phyloP scores from a whole-genome alignment of 495 filamentous ascomycete genomes.

The Glarea lozoyensis region DNA sequence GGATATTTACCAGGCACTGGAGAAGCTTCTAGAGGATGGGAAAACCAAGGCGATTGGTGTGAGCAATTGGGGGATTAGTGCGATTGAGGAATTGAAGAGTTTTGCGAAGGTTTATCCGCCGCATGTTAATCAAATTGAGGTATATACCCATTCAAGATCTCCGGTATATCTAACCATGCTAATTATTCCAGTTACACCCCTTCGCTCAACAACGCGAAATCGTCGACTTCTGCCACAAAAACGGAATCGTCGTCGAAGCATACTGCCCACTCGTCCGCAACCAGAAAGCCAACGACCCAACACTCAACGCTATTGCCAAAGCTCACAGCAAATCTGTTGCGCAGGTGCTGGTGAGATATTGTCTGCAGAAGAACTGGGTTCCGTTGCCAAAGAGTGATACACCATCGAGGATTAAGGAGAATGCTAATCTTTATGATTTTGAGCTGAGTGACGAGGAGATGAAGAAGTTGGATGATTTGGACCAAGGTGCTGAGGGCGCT shows the following conservation, averaged over 20 bases:
- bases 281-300: constrained; percentile 38
- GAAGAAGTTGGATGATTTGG: not conserved
- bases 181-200: constrained; percentile 31
- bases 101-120: constrained; percentile 32
- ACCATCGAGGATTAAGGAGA: not conserved
- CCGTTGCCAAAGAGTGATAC: constrained; percentile 45
- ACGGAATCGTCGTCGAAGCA: constrained; percentile 43
- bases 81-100: constrained; percentile 33
- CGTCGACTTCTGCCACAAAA: constrained; percentile 61
- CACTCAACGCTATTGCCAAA: constrained; percentile 33
- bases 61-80: constrained; percentile 43
- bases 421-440: not conserved
- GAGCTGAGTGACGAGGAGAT: not conserved
- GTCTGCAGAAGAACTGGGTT: constrained; percentile 37
- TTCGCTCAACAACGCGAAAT: constrained; percentile 59
- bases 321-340: constrained; percentile 32
- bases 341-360: constrained; percentile 44
- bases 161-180: constrained; percentile 29
- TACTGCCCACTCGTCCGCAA: constrained; percentile 59
- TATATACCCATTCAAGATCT: not conserved
- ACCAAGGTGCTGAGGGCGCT: not conserved
- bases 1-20: constrained; percentile 36
- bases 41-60: constrained; percentile 64
- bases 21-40: constrained; percentile 36
- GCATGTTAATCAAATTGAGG: constrained; percentile 53